A percentile compares a stretch with the other conserved stretches of the same genome.
Conservation (phyloP, 139 green algal species). For the Chlamydomonas urium region DNA sequence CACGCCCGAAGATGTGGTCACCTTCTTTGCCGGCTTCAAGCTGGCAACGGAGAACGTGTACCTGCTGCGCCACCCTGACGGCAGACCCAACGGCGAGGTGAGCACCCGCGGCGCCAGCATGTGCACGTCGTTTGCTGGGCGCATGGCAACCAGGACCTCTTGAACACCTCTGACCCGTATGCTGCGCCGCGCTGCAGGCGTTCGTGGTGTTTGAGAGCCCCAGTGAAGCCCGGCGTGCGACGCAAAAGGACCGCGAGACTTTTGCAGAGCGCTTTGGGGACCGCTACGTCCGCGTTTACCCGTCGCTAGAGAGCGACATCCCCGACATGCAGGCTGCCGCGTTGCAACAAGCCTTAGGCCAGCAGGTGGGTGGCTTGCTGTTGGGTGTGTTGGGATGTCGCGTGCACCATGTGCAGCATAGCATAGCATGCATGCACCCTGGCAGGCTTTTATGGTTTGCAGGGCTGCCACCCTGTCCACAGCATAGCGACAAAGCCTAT, state of each 20-base stretch:
- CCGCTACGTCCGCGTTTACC: slow-evolving; percentile 68
- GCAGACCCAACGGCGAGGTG: slow-evolving; percentile 61
- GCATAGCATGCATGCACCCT: no score
- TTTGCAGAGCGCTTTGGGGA: slow-evolving; percentile 69
- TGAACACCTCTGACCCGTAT: not conserved
- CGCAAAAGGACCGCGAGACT: slow-evolving; percentile 67
- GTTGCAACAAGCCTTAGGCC: slow-evolving; percentile 33
- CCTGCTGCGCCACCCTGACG: slow-evolving; percentile 48
- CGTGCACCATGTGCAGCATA: no score
- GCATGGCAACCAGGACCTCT: not conserved
- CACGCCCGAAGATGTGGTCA: slow-evolving; percentile 52
- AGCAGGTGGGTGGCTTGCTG: no score
- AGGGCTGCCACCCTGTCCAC: no score
- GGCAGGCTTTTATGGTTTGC: no score
- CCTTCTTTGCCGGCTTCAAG: slow-evolving; percentile 57
- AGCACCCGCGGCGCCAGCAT: not conserved
- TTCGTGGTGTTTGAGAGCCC: slow-evolving; percentile 59
- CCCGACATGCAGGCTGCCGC: slow-evolving; percentile 52
- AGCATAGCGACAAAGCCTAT: no score
- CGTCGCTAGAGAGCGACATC: slow-evolving; percentile 52
- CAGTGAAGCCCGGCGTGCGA: slow-evolving; percentile 53
- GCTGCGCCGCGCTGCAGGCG: slow-evolving; percentile 37
- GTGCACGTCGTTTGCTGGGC: not conserved
- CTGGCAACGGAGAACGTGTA: slow-evolving; percentile 33
- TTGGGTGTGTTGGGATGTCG: no score